These are phyloP conservation scores for Podospora comata DNA, from an alignment of 495 filamentous ascomycete genomes.

Conservation along the genomic window DNA sequence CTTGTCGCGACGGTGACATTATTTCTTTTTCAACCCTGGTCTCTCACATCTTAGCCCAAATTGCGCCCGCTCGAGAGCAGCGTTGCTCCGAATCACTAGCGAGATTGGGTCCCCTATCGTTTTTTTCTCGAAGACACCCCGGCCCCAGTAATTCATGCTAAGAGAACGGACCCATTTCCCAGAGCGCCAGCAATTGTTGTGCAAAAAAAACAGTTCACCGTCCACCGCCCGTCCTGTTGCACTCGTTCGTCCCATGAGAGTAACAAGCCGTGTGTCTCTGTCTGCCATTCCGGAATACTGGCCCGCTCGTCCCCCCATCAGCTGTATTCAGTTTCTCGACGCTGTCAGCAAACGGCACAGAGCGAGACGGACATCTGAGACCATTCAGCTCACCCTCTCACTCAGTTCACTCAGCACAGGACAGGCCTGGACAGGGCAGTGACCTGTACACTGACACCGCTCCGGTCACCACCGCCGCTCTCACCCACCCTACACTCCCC, in stretches of 20 bases:
- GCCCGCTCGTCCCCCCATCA: background rate
- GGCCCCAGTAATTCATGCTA: slow-evolving; percentile 38
- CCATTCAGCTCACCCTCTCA: background rate
- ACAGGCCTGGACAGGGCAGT: background rate
- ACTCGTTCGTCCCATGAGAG: slow-evolving; percentile 16
- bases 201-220: slow-evolving; percentile 14
- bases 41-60: slow-evolving; percentile 25
- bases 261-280: slow-evolving; percentile 6
- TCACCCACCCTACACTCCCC: background rate
- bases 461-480: background rate
- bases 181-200: slow-evolving; percentile 7
- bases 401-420: background rate
- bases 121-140: slow-evolving; percentile 35
- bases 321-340: background rate
- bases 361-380: background rate
- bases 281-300: background rate
- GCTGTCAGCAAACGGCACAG: background rate
- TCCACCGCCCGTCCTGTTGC: background rate
- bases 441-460: background rate
- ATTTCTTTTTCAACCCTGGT: slow-evolving; percentile 21
- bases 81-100: slow-evolving; percentile 37
- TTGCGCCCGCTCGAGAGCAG: slow-evolving; percentile 30
- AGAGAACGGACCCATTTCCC: slow-evolving; percentile 21
- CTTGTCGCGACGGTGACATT: slow-evolving; percentile 6
- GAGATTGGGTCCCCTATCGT: slow-evolving; percentile 40